Evolutionary conservation across 768 basidiomycete genomes (phyloP).

Genomic region (Gyrodon lividus): DNA sequence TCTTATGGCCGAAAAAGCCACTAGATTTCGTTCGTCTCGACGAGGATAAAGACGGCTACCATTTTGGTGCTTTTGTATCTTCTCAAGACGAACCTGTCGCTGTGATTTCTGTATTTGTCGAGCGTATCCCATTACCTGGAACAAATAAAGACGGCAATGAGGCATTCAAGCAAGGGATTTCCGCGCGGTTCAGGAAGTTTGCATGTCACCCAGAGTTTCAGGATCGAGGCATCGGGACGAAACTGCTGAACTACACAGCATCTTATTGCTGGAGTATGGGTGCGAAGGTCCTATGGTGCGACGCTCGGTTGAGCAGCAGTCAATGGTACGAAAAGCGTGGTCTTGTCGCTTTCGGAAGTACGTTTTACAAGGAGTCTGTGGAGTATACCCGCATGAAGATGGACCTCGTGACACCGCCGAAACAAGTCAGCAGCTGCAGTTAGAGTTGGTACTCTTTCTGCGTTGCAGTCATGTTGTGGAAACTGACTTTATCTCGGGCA

Average conservation of each 20-base stretch:
- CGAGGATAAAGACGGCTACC: conserved; percentile 49
- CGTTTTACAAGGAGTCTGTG: conserved; percentile 53
- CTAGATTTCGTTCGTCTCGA: conserved; percentile 49
- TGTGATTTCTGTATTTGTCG: conserved; percentile 57
- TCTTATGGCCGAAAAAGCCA: conserved; percentile 56
- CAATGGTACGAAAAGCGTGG: conserved; percentile 56
- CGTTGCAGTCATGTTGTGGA: not conserved
- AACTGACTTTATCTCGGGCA: not conserved
- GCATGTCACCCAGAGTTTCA: conserved; percentile 53
- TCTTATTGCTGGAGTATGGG: conserved; percentile 41
- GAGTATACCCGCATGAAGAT: conserved; percentile 58
- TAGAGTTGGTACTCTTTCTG: not conserved
- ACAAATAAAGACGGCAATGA: conserved; percentile 3
- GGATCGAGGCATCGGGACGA: conserved; percentile 52
- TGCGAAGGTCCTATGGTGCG: conserved; percentile 54
- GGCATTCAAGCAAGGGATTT: conserved; percentile 1
- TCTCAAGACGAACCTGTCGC: conserved; percentile 39
- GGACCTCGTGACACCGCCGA: conserved; percentile 16
- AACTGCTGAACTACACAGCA: conserved; percentile 41
- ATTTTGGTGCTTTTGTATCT: conserved; percentile 56
- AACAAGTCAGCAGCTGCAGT: not conserved
- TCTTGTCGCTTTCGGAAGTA: conserved; percentile 46
- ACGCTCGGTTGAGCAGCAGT: conserved; percentile 45
- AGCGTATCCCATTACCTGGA: conserved; percentile 31
- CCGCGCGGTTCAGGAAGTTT: conserved; percentile 59